Conservation (phyloP, 495 filamentous ascomycete species). For the Parathielavia hyrcaniae region DNA sequence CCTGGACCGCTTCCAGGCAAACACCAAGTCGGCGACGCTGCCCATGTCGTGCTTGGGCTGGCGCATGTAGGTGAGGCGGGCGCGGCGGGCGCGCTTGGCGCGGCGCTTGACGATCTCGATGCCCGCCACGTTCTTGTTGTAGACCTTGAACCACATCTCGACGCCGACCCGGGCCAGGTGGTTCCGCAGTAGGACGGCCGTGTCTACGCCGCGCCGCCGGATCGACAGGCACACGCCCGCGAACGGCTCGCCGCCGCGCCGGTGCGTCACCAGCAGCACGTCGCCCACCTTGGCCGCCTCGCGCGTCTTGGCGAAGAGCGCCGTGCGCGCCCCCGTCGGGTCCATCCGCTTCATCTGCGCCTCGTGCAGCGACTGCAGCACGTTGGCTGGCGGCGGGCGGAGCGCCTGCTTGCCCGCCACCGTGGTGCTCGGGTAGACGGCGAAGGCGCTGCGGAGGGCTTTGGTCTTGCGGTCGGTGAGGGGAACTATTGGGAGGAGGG, state of each 20-base stretch:
- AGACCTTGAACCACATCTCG: slow-evolving; percentile 98
- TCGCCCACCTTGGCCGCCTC: slow-evolving; percentile 76
- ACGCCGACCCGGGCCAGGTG: slow-evolving; percentile 76
- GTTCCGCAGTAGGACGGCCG: slow-evolving; percentile 74
- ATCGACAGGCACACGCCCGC: slow-evolving; percentile 81
- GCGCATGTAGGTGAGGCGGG: slow-evolving; percentile 87
- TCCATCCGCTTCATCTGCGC: slow-evolving; percentile 69
- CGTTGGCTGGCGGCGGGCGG: slow-evolving; percentile 46
- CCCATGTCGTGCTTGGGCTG: slow-evolving; percentile 52
- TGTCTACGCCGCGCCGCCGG: slow-evolving; percentile 76
- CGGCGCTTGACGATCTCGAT: slow-evolving; percentile 90
- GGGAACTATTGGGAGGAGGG: slow-evolving; percentile 19
- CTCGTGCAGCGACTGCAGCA: slow-evolving; percentile 54
- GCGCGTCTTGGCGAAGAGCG: slow-evolving; percentile 66
- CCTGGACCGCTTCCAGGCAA: slow-evolving; percentile 39
- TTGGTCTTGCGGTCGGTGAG: slow-evolving; percentile 27
- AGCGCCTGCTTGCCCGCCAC: slow-evolving; percentile 21
- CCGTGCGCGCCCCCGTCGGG: slow-evolving; percentile 70
- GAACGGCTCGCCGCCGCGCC: slow-evolving; percentile 76
- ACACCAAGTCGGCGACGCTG: slow-evolving; percentile 41
- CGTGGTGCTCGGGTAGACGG: slow-evolving; percentile 42
- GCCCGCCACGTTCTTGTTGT: slow-evolving; percentile 76
- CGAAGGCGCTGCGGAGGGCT: slow-evolving; percentile 37
- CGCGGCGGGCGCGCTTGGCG: slow-evolving; percentile 77
- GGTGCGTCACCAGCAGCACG: slow-evolving; percentile 77